phyloP scores from a whole-genome alignment of 2,329 filamentous ascomycete genomes.

The Orbilia blumenaviensis region DNA sequence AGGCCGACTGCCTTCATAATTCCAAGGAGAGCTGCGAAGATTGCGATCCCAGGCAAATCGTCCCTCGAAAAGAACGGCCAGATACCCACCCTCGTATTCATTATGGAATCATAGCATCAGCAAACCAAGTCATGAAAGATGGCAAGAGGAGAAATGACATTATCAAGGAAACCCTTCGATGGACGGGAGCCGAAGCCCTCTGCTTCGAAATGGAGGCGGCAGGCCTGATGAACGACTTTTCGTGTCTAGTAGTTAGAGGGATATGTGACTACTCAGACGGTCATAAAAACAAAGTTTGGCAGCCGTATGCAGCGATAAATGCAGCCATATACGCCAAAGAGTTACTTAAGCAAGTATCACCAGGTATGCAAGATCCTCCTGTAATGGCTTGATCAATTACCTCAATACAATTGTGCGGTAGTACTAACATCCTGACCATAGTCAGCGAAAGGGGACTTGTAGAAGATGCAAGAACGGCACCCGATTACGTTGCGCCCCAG shows the following conservation, averaged over 20 bases:
- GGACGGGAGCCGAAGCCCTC: not conserved
- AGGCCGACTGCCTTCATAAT: too few species aligned
- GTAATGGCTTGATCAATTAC: not conserved
- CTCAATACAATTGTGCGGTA: too few species aligned
- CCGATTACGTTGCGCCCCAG: too few species aligned
- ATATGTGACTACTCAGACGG: constrained; percentile 18
- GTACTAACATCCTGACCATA: too few species aligned
- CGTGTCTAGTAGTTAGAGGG: not conserved
- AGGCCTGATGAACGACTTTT: not conserved
- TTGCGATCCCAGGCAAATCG: not conserved
- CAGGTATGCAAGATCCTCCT: not conserved
- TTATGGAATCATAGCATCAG: constrained; percentile 11
- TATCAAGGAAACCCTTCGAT: not conserved
- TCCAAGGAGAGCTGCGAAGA: too few species aligned
- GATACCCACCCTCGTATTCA: constrained; percentile 1
- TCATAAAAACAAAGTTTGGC: constrained; percentile 2
- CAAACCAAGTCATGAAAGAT: constrained; percentile 22
- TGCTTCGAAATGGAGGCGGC: constrained; percentile 26
- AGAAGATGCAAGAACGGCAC: too few species aligned
- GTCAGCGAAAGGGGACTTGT: too few species aligned
- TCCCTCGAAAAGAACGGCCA: not conserved
- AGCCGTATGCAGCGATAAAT: constrained; percentile 13
- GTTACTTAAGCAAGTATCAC: constrained; percentile 2
- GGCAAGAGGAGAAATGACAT: constrained; percentile 12
- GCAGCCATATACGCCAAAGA: constrained; percentile 6